Evolutionary conservation across 2,329 filamentous ascomycete genomes (phyloP).

Genomic region (Fusarium sp.): DNA sequence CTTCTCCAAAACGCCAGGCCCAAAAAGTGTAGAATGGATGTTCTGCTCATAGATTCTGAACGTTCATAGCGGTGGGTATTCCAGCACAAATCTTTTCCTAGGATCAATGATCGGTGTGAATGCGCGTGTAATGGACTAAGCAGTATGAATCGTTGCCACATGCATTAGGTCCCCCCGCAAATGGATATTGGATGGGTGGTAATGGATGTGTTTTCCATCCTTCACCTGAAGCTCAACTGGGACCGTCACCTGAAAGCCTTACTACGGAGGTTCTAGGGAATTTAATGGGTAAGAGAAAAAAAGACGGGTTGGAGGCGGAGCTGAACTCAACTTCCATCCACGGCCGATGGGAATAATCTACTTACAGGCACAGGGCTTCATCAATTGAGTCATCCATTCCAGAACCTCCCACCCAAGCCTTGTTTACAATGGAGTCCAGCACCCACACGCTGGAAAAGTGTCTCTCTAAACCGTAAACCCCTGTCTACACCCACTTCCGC

Average conservation of each 20-base stretch:
- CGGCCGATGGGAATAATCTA: conserved; percentile 9
- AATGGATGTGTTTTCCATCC: conserved; percentile 7
- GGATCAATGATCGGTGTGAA: conserved; percentile 38
- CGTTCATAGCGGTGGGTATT: conserved; percentile 31
- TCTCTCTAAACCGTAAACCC: conserved; percentile 30
- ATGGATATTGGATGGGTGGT: background rate
- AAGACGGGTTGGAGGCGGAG: conserved; percentile 21
- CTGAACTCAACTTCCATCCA: background rate
- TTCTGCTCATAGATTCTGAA: conserved; percentile 30
- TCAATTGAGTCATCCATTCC: conserved; percentile 46
- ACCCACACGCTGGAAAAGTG: conserved; percentile 37
- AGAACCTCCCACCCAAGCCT: conserved; percentile 38
- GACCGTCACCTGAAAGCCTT: conserved; percentile 12
- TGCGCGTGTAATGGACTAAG: conserved; percentile 36
- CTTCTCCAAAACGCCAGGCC: conserved; percentile 34
- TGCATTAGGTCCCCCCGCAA: conserved; percentile 27
- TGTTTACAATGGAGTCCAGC: conserved; percentile 23
- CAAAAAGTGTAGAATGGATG: conserved; percentile 24
- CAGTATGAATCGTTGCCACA: conserved; percentile 34
- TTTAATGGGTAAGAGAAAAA: conserved; percentile 31
- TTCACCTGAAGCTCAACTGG: conserved; percentile 17
- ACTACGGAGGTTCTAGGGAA: conserved; percentile 34
- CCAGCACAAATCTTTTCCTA: conserved; percentile 19
- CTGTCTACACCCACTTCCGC: conserved; percentile 42
- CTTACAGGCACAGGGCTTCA: conserved; percentile 28